These are phyloP conservation scores for Alliaria petiolata DNA, from an alignment of 345 rosid species.

Conservation along the genomic window DNA sequence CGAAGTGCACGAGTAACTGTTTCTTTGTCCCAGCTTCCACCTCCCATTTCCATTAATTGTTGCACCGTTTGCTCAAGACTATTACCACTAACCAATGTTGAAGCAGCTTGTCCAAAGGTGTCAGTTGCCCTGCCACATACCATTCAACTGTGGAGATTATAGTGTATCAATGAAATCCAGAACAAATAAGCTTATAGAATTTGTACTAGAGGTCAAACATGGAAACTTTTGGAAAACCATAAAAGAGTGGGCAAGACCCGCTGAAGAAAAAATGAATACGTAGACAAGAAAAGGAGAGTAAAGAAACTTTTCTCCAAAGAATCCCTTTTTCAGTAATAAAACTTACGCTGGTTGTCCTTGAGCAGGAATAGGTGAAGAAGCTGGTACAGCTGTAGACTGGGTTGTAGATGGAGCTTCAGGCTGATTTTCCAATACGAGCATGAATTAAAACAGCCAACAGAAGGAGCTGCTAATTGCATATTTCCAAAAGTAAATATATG, in stretches of 20 bases:
- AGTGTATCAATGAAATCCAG: neutral
- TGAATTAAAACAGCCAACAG: neutral
- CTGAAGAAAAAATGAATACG: neutral
- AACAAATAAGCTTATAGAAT: neutral
- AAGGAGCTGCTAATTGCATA: neutral
- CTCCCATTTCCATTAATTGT: slow-evolving; percentile 93
- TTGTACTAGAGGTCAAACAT: neutral
- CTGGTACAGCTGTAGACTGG: slow-evolving; percentile 40
- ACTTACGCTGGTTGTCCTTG: slow-evolving; percentile 53
- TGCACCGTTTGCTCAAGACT: slow-evolving; percentile 72
- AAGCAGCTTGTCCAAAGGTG: slow-evolving; percentile 82
- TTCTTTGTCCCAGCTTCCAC: slow-evolving; percentile 96
- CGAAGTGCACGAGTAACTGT: slow-evolving; percentile 90
- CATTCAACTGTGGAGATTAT: slow-evolving; percentile 11
- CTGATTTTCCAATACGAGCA: slow-evolving; percentile 5
- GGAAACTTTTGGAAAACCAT: neutral
- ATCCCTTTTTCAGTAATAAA: neutral
- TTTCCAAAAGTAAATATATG: neutral
- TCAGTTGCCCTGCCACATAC: slow-evolving; percentile 56
- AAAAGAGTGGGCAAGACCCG: neutral
- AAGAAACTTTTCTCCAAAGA: neutral
- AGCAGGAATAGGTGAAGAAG: slow-evolving; percentile 38
- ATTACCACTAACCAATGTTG: slow-evolving; percentile 72
- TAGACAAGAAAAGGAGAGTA: neutral
- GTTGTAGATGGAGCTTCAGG: slow-evolving; percentile 23